These are phyloP conservation scores for Penicillium sp. DNA, from an alignment of 2,329 filamentous ascomycete genomes.

Conservation along the genomic window DNA sequence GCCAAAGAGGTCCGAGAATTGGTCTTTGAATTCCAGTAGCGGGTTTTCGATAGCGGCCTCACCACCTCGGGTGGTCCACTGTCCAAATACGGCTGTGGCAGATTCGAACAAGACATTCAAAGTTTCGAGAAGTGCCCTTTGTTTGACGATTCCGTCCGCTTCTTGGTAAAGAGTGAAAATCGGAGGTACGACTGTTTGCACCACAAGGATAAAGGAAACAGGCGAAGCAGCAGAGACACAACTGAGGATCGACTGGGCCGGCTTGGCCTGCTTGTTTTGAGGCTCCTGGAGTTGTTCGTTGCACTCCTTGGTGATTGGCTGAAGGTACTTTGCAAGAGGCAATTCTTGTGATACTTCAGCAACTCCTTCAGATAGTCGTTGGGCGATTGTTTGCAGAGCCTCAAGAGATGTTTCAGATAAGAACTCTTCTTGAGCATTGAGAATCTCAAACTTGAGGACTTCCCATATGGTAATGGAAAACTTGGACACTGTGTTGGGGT, in stretches of 20 bases:
- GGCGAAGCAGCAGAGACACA: constrained; percentile 57
- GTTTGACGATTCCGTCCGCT: constrained; percentile 61
- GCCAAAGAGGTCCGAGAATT: constrained; percentile 56
- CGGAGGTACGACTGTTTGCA: constrained; percentile 57
- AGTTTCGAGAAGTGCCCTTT: constrained; percentile 62
- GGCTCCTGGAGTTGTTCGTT: constrained; percentile 68
- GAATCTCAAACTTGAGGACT: constrained; percentile 66
- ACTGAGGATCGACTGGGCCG: constrained; percentile 61
- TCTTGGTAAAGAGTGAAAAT: constrained; percentile 62
- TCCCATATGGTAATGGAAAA: constrained; percentile 68
- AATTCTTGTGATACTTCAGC: constrained; percentile 41
- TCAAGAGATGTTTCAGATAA: constrained; percentile 60
- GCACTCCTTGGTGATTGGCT: constrained; percentile 64
- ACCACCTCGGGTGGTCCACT: constrained; percentile 51
- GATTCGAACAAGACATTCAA: constrained; percentile 59
- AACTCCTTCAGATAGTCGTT: constrained; percentile 52
- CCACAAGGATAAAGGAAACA: constrained; percentile 55
- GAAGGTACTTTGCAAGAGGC: constrained; percentile 55
- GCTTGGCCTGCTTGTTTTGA: constrained; percentile 66
- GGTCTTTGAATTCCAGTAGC: constrained; percentile 51
- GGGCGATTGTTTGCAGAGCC: constrained; percentile 56
- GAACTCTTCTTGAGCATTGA: constrained; percentile 66
- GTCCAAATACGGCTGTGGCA: constrained; percentile 57
- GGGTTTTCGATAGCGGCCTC: constrained; percentile 43
- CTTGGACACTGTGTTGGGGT: constrained; percentile 57